A percentile compares a stretch with the other conserved stretches of the same genome.
Evolutionary conservation across 73 alveolate species (phyloP).

Genomic region (Tetrahymena borealis): DNA sequence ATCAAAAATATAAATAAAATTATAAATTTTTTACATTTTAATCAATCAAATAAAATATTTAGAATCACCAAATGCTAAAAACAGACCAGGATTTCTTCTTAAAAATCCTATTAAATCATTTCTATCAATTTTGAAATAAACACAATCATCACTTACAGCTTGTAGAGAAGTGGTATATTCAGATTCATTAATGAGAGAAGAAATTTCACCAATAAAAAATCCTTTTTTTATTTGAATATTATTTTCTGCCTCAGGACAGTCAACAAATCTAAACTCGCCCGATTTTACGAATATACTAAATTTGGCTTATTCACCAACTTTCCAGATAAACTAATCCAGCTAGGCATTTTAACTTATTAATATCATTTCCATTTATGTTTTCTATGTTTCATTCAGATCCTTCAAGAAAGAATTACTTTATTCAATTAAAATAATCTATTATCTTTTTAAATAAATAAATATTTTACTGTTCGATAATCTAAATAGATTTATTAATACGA

Average conservation of each 20-base stretch:
- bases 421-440: too few species aligned
- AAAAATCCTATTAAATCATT: not conserved
- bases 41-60: not conserved
- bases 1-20: too few species aligned
- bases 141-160: not conserved
- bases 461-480: not conserved
- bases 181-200: not conserved
- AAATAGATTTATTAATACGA: not conserved
- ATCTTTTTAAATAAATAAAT: not conserved
- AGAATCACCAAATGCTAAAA: not conserved
- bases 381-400: not conserved
- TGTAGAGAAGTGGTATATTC: not conserved
- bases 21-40: not conserved
- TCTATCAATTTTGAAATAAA: not conserved
- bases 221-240: not conserved
- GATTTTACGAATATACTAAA: not conserved
- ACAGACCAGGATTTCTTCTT: not conserved
- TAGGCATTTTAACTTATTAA: not conserved
- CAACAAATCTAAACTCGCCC: not conserved
- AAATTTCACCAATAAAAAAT: not conserved
- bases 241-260: not conserved
- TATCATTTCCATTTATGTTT: not conserved
- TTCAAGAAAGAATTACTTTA: not conserved
- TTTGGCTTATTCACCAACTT: not conserved
- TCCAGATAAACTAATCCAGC: not conserved